Evolutionary conservation across 2,329 filamentous ascomycete species (phyloP), one percentile per base, ranked within the genome.

Genomic region (Cladosporium colombiae): DNA sequence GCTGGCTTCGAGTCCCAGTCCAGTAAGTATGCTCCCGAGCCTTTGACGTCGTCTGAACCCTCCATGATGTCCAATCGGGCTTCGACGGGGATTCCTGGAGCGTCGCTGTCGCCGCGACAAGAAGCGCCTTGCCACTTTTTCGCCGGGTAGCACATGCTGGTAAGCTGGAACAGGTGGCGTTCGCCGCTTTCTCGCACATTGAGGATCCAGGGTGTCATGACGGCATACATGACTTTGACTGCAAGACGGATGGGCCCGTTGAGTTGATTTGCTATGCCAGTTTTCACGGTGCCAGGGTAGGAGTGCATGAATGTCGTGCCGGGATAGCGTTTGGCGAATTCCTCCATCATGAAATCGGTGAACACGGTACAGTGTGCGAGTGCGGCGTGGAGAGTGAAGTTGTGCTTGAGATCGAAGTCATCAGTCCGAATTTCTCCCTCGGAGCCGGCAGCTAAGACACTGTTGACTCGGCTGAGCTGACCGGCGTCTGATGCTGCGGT

Each of bases 381-480:
- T 29, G 74, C 77, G 31, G 72, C 70, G 62, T 77, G 75, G 3
- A 80, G n/a, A 65, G 72, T 69, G 77, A 73, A 67, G 72, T 78
- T 71, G 78, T 76, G 63, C 75, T 76, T 60, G 72, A 80, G 58
- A 74, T 81, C 80, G 27, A 84, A 78, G 67, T 86, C 82, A 46
- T 81, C 72, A 0, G 78, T 66, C 66, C 80, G 75, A n/a, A 88
- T 74, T 2, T 76, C 66, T 4, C 82, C 81, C 76, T 88, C 86
- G 16, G 80, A 78, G n/a, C 83, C 82, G 5, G 78, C 84, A 0
- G 81, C 82, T 0, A 85, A 76, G n/a, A 88, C 81, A n/a, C 77
- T 82, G 27, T 88, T 80, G 10, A 87, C 83, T 10, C 86, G 83
- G 0, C 83, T 80, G 27, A 87, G 78, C 56, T 77, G 72, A 56